phyloP scores from a whole-genome alignment of 768 basidiomycete genomes.

The Psilocybe cyanescens region DNA sequence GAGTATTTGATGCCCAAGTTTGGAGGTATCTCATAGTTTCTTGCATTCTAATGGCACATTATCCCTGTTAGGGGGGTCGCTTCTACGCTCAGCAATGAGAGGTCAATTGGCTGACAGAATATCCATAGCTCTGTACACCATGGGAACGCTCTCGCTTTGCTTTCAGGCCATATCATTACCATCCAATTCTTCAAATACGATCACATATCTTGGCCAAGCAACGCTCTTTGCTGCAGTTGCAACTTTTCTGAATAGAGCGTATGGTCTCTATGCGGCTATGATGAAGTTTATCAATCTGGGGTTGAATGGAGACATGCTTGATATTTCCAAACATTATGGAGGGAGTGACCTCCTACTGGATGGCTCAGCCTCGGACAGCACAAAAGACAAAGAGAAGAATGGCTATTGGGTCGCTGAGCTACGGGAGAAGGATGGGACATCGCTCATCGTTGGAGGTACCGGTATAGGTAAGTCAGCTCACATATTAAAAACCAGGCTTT shows the following conservation, averaged over 20 bases:
- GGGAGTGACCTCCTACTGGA: not conserved
- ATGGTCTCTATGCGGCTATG: not conserved
- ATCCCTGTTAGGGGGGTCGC: not conserved
- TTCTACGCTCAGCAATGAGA: not conserved
- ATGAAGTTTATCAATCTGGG: not conserved
- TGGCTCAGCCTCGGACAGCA: not conserved
- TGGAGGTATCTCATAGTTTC: not conserved
- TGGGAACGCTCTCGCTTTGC: not conserved
- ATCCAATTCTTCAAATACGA: not conserved
- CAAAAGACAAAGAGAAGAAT: constrained; percentile 1
- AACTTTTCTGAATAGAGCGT: not conserved
- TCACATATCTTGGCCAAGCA: not conserved
- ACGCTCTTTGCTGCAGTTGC: not conserved
- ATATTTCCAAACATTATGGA: constrained; percentile 21
- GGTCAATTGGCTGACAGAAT: not conserved
- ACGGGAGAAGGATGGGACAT: not conserved
- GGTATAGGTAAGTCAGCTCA: constrained; percentile 15
- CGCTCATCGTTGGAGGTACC: constrained; percentile 18
- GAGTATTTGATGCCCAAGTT: not conserved
- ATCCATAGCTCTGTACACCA: not conserved
- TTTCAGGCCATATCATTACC: not conserved
- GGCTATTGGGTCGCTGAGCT: constrained; percentile 25
- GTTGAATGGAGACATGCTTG: constrained; percentile 22
- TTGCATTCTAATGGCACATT: not conserved
- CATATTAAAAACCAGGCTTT: too few species aligned